phyloP scores from a whole-genome alignment of 768 basidiomycete species.

The Porpolomopsis calyptriformis region DNA sequence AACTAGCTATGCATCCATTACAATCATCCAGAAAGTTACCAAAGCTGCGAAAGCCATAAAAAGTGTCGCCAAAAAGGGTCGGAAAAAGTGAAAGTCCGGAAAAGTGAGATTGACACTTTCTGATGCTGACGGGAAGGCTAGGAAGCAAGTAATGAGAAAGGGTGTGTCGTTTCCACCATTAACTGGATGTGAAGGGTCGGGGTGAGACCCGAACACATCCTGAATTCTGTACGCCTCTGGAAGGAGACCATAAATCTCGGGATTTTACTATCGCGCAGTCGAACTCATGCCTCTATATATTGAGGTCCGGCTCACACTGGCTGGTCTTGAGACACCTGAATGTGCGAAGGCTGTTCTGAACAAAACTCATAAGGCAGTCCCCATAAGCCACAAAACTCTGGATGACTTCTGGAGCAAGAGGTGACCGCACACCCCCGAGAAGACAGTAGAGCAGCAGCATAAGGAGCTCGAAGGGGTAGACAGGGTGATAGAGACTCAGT shows the following conservation, averaged over 20 bases:
- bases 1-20: too few species aligned
- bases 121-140: too few species aligned
- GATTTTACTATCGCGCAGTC: conserved; percentile 81
- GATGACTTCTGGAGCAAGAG: conserved; percentile 83
- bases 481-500: conserved; percentile 84
- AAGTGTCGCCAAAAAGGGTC: too few species aligned
- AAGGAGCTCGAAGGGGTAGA: conserved; percentile 72
- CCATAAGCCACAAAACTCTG: conserved; percentile 94
- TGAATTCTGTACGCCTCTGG: conserved; percentile 94
- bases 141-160: too few species aligned
- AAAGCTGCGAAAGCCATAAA: too few species aligned
- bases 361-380: conserved; percentile 87
- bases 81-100: too few species aligned
- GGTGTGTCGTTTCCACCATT: too few species aligned
- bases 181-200: too few species aligned
- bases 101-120: too few species aligned
- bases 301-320: conserved; percentile 97
- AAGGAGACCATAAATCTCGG: conserved; percentile 98
- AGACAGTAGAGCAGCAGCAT: conserved; percentile 39
- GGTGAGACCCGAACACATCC: conserved; percentile 98
- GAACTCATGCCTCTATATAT: conserved; percentile 95
- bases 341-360: conserved; percentile 89
- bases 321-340: conserved; percentile 87
- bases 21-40: too few species aligned
- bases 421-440: conserved; percentile 30